A percentile compares a stretch with the other conserved stretches of the same genome.
Evolutionary conservation across 208 protist species (phyloP).

Genomic region (Leishmania major): DNA sequence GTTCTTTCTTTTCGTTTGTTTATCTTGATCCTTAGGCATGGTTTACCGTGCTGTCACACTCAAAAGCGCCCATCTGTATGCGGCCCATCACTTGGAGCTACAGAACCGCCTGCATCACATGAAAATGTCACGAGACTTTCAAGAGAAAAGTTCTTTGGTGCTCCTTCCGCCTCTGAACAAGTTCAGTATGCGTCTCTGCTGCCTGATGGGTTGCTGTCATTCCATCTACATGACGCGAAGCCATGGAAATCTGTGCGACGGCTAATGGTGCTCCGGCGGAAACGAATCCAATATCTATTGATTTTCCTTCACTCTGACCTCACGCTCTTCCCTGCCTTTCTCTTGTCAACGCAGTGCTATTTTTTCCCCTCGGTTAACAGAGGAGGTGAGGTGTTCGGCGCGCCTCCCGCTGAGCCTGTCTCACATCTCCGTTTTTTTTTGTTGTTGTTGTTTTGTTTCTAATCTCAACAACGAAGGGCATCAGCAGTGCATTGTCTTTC

Average conservation of each 20-base stretch:
- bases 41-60: background rate
- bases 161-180: background rate
- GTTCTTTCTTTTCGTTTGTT: conserved; percentile 19
- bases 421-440: conserved; percentile 23
- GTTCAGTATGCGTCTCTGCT: background rate
- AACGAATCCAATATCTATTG: background rate
- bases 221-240: background rate
- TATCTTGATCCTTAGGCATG: background rate
- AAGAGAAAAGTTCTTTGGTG: background rate
- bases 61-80: background rate
- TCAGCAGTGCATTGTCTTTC: conserved; percentile 2
- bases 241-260: background rate
- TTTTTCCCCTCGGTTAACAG: conserved; percentile 4
- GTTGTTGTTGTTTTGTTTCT: background rate
- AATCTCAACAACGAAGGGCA: background rate
- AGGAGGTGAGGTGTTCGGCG: conserved; percentile 1
- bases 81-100: background rate
- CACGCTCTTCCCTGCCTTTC: background rate
- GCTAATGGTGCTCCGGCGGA: background rate
- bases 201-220: background rate
- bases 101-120: background rate
- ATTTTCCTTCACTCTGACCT: background rate
- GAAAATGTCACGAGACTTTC: background rate
- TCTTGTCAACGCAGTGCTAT: background rate
- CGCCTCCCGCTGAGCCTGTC: background rate